Conservation (phyloP, 1,284 basidiomycete genomes). For the Malassezia nana region DNA sequence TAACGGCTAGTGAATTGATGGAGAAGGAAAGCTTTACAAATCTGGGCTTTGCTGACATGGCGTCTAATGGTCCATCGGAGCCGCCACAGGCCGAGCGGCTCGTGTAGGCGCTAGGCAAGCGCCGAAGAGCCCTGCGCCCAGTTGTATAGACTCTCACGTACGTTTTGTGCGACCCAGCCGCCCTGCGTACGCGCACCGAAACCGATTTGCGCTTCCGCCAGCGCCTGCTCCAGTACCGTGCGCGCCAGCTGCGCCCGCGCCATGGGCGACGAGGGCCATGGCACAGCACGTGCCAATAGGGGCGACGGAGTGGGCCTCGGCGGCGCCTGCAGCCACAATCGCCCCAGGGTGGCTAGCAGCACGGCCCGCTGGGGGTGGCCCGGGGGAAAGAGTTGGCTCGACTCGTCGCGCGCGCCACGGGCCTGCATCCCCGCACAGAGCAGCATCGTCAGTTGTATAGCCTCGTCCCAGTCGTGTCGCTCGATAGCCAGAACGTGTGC, state of each 20-base stretch:
- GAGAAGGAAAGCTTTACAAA: constrained; percentile 41
- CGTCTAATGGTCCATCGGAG: neutral
- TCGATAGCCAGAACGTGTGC: constrained; percentile 16
- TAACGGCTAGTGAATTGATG: constrained; percentile 31
- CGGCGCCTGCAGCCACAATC: constrained; percentile 67
- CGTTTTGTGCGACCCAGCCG: constrained; percentile 1
- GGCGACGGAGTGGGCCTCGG: neutral
- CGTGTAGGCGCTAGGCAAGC: neutral
- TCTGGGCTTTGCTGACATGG: constrained; percentile 33
- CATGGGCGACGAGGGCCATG: constrained; percentile 16
- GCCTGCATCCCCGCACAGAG: constrained; percentile 55
- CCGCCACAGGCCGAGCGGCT: neutral
- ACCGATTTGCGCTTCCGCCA: constrained; percentile 24
- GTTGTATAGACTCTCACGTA: neutral
- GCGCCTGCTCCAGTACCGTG: constrained; percentile 24
- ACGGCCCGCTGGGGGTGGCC: constrained; percentile 73
- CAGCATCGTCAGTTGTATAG: constrained; percentile 50
- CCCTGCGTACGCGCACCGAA: constrained; percentile 19
- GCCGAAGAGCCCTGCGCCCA: neutral
- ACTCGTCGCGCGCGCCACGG: constrained; percentile 11
- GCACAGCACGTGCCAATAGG: neutral
- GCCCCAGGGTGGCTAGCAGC: constrained; percentile 67
- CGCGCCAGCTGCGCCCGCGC: constrained; percentile 19
- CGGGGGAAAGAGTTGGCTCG: constrained; percentile 53
- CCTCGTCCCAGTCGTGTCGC: constrained; percentile 19